Base-by-base conservation (phyloP, 768 basidiomycete genomes). In the Termitomyces heimii region DNA sequence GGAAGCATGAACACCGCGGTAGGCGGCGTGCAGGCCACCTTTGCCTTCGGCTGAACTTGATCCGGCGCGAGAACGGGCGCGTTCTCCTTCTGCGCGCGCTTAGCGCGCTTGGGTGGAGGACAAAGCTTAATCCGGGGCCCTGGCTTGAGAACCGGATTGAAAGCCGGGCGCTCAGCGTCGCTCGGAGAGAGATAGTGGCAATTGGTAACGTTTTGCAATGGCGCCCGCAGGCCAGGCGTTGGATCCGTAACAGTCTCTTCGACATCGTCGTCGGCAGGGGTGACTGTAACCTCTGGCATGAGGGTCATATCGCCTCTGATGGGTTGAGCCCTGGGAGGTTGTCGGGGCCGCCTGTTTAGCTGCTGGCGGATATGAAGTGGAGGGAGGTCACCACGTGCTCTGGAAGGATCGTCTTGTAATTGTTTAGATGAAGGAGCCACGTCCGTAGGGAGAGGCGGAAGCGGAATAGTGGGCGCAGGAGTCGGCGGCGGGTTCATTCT, bases 151-250 rank as follows among this genome's bases (percentile, higher is more conserved):
- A 35, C 39, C 1, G 56, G 39, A 13, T 14, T 44, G 14, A 48
- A 51, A 22, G 49, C 9, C 12, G 56, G 56, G 4, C 56, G 48
- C 42, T 57, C 56, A 9, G 56, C 56, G 14, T 57, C 56, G 4
- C 16, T 34, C 2, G 56, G 56, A 0, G 56, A 52, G 5, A 57
- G 35, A 1, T 45, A 26, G 2, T 34, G 49, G 2, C 29, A 35
- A 2, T 44, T 51, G 1, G 48, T 35, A 4, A 44, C 18, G 3
- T 57, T 46, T 1, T 20, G 14, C 1, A 55, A n/a, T 1, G 56
- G 49, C 14, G 24, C 7, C 2, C 46, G 55, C 24, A 45, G 24
- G 4, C 1, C 34, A 22, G 43, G 28, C 24, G 10, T 12, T 2
- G 45, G 7, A 3, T 53, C 51, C 13, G 1, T 5, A 5, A 6